Base-by-base conservation (phyloP, 352 stramenopile species). In the Globisporangium spinosum region DNA sequence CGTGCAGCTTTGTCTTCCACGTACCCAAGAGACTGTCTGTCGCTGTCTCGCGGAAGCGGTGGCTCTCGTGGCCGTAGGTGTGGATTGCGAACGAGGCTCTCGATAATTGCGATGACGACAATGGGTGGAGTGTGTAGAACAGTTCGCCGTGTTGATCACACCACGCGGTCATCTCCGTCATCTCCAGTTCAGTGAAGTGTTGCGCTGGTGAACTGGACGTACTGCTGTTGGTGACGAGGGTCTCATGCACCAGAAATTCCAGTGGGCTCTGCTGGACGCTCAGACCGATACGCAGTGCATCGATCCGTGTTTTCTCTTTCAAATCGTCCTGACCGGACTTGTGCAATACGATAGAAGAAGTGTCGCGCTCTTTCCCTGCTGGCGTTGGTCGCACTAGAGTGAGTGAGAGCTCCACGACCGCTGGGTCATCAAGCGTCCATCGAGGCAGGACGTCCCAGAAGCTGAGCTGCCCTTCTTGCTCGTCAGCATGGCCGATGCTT, bases 61-160 rank as follows among this genome's bases (percentile, higher is more conserved):
- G 75, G 38, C 70, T 79, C 58, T 79, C 70, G 29, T 81, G 62
- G 1, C 65, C 70, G 40, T 82, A 82, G 12, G 60, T 22, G n/a
- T 38, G 40, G 9, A 64, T 29, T 3, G 17, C 22, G 34, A 47
- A 67, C 56, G 22, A 35, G 32, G 45, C n/a, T 57, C 15, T 35
- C 20, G 32, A 25, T 6, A 5, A 27, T 72, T 60, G 35, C 5
- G 59, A 27, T 68, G 53, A 35, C 59, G 56, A 59, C 58, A 45
- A 0, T 65, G 71, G 51, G 34, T 75, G 62, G 0, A 68, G 22
- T 0, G 66, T 70, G 64, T 80, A 82, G 40, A 77, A 77, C 35
- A 78, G 47, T 51, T 82, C 74, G 7, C 76, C 71, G 35, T 80
- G 71, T 8, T 69, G 66, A 22, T 71, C 49, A 17, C 67, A 68